Base-by-base conservation (phyloP, 352 stramenopile genomes). In the Phytopythium sindhum region DNA sequence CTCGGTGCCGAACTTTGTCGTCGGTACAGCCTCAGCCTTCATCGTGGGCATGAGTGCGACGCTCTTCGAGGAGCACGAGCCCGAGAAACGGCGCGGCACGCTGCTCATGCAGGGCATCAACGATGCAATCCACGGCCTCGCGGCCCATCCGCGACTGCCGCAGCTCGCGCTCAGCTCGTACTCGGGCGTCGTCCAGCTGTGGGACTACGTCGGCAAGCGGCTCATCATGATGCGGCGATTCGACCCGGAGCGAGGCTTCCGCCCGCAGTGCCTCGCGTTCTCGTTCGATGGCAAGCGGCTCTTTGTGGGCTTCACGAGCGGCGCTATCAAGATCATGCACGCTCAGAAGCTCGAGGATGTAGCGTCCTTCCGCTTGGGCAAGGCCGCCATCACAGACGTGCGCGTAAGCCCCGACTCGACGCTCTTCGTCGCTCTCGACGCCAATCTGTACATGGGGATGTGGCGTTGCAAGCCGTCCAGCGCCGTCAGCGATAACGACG, bases 31-130 rank as follows among this genome's bases (percentile, higher is more conserved):
- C 0, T 86, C 81, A 24, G 90, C 86, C 2, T 96, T 97, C 59
- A 89, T 97, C 66, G 85, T 98, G 6, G 87, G 87, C 6, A 83
- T 97, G 67, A 95, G 51, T 48, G 74, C 76, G 2, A 50, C 63
- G 12, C 66, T 96, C 31, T 98, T 98, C 60, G 87, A 81, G n/a
- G 85, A 96, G 68, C 75, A 97, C 59, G 82, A 94, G 33, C 62
- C 84, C 11, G 89, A 96, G 26, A 83, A 91, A 39, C 83, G 93
- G 10, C 84, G 90, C 2, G 93, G 93, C 9, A 96, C 87, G n/a
- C 59, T 97, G 41, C 72, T 98, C 6, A 88, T 98, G 81, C 92
- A 98, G 57, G 89, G 92, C 17, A 90, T 96, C 51, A 89, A 91
- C 56, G 90, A 93, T 66, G 78, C 88, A n/a, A 93, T 98, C 63